Base-by-base conservation (phyloP, 1,139 yeast species). In the Yamadazyma diospyri region DNA sequence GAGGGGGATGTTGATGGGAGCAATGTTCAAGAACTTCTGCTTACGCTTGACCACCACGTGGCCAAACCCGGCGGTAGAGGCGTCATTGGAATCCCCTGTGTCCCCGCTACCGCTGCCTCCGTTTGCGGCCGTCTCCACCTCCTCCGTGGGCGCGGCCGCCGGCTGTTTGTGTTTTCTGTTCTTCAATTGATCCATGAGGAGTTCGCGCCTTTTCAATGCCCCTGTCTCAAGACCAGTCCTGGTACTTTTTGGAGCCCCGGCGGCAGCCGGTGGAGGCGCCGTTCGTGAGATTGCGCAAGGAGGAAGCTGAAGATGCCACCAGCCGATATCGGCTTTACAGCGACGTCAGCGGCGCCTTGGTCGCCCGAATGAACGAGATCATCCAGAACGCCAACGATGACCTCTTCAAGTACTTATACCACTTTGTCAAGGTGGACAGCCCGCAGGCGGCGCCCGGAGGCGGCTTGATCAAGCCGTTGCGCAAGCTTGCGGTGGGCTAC, bases 1-100 rank as follows among this genome's bases (percentile, higher is more conserved):
- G 36, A 76, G 44, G 1, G 89, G 85, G 1, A 78, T 73, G 24
- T 61, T 56, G 28, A 77, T 48, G 0, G 84, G 82, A 0, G 82
- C 77, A 35, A 69, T 51, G 39, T 68, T 54, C 29, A 66, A 37
- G 20, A 47, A 41, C 21, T 32, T 32, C 19, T 30, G 35, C 21
- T 35, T 35, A 15, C 30, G 16, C 18, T 31, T 30, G 15, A 28
- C 26, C 25, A 18, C 27, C 25, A 16, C 23, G 4, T 11, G 24
- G 3, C 14, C 25, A 20, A n/a, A 18, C 6, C 9, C 9, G 20
- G 8, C 9, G 20, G 9, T 7, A 7, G 20, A 6, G 6, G 6
- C 20, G 20, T 18, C 20, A 18, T 9, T 18, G 20, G 6, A 6
- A 9, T 18, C 20, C 20, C 6, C 9, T 9, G 20, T 18, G 20